These are phyloP conservation scores for Ricinus communis DNA, from an alignment of 345 rosid species.

Conservation along the genomic window DNA sequence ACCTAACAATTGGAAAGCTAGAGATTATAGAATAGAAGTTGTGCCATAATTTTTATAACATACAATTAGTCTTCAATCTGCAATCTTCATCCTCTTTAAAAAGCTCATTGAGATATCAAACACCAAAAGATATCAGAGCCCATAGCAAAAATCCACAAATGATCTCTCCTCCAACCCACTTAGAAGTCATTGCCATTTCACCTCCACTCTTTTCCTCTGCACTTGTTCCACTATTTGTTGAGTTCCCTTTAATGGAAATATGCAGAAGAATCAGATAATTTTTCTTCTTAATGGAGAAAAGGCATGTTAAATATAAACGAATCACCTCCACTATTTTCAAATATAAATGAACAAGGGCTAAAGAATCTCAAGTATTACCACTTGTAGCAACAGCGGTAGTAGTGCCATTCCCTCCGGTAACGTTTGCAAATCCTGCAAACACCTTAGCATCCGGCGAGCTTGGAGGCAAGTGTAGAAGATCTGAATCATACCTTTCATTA, in stretches of 20 bases:
- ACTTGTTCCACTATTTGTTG: slow-evolving; percentile 13
- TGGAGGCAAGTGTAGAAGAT: slow-evolving; percentile 58
- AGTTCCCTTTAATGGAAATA: slow-evolving; percentile 18
- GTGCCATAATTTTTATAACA: too few relatives aligned
- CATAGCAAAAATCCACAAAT: slow-evolving; percentile 20
- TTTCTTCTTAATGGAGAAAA: background rate
- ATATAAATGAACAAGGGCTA: background rate
- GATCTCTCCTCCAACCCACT: slow-evolving; percentile 40
- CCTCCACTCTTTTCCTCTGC: slow-evolving; percentile 42
- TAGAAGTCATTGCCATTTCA: slow-evolving; percentile 22
- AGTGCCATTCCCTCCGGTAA: slow-evolving; percentile 24
- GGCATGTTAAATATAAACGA: background rate
- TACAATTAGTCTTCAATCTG: too few relatives aligned
- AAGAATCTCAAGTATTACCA: slow-evolving; percentile 20
- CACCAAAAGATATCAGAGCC: slow-evolving; percentile 7
- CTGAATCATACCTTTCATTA: slow-evolving; percentile 35
- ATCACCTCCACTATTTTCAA: background rate
- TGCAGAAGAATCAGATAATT: background rate
- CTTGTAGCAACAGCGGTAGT: slow-evolving; percentile 32
- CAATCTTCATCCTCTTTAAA: too few relatives aligned
- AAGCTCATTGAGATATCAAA: too few relatives aligned
- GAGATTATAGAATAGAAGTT: too few relatives aligned
- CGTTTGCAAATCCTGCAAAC: slow-evolving; percentile 54
- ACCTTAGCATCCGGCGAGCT: slow-evolving; percentile 64
- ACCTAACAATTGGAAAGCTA: too few relatives aligned